Conservation (phyloP, 495 filamentous ascomycete genomes). For the Neurospora sp. region DNA sequence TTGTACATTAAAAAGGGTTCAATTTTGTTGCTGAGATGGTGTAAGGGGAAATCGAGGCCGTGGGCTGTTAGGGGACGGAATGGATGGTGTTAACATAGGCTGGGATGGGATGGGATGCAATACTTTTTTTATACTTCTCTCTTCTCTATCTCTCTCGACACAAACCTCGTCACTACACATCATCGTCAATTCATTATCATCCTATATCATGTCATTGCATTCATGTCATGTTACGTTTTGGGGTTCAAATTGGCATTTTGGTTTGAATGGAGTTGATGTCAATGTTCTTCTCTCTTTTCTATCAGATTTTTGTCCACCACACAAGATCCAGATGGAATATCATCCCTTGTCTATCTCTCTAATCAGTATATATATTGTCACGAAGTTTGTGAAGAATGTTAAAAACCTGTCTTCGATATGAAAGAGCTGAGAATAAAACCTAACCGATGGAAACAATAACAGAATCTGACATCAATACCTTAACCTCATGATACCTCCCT, state of each 20-base stretch:
- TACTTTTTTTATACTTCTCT: neutral
- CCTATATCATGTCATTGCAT: neutral
- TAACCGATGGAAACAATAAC: too few relatives aligned
- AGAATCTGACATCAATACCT: too few relatives aligned
- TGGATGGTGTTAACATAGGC: neutral
- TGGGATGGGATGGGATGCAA: neutral
- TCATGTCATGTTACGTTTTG: neutral
- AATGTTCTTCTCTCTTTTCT: neutral
- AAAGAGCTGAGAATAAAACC: too few relatives aligned
- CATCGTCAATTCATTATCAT: neutral
- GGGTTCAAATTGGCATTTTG: neutral
- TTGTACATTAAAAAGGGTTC: neutral
- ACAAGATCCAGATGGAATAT: too few relatives aligned
- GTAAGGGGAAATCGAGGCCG: neutral
- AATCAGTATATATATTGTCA: too few relatives aligned
- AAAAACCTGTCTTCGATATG: too few relatives aligned
- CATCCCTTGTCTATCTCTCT: too few relatives aligned
- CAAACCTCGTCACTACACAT: neutral
- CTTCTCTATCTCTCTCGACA: neutral
- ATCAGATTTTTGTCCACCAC: too few relatives aligned
- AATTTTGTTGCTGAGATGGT: neutral
- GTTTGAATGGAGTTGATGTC: neutral
- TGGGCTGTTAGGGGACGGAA: neutral
- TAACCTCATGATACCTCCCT: too few relatives aligned
- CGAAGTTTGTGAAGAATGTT: too few relatives aligned